Evolutionary conservation across 2,329 filamentous ascomycete species (phyloP).

Genomic region (Fusarium graminum): DNA sequence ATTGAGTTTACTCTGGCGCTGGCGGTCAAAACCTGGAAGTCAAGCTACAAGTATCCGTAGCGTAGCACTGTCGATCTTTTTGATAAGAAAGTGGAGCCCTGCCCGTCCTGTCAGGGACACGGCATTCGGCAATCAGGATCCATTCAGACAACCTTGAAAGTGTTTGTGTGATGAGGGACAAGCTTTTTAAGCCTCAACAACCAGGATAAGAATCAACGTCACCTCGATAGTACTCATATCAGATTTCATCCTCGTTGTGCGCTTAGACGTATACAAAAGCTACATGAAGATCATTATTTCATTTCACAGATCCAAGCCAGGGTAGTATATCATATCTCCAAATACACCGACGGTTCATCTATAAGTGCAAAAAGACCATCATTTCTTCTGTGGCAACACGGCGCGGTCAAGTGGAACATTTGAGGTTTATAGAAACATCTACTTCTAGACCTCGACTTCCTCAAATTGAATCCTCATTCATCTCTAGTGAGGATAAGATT

Average conservation of each 20-base stretch:
- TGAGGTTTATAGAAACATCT: neutral
- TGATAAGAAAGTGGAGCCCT: conserved; percentile 32
- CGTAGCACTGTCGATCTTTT: conserved; percentile 22
- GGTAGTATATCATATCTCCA: no score
- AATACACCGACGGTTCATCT: neutral
- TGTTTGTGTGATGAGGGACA: conserved; percentile 14
- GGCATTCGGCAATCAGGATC: no score
- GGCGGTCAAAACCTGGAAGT: conserved; percentile 32
- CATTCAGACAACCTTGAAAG: conserved; percentile 11
- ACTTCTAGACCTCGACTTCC: neutral
- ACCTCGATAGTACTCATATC: no score
- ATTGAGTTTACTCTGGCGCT: conserved; percentile 4
- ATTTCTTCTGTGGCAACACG: conserved; percentile 17
- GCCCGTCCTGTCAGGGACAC: conserved; percentile 30
- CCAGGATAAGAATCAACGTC: no score
- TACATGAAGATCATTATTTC: neutral
- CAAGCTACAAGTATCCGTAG: conserved; percentile 26
- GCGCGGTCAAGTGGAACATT: conserved; percentile 4
- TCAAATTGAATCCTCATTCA: conserved; percentile 19
- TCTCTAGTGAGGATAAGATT: neutral
- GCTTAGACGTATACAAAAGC: no score
- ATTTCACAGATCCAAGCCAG: neutral
- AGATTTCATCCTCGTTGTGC: no score
- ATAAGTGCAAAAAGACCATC: conserved; percentile 8
- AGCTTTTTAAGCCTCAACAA: neutral